A percentile compares a stretch with the other conserved stretches of the same genome.
These are phyloP conservation scores for Viola odorata DNA, from an alignment of 345 rosid genomes.

Conservation along the genomic window DNA sequence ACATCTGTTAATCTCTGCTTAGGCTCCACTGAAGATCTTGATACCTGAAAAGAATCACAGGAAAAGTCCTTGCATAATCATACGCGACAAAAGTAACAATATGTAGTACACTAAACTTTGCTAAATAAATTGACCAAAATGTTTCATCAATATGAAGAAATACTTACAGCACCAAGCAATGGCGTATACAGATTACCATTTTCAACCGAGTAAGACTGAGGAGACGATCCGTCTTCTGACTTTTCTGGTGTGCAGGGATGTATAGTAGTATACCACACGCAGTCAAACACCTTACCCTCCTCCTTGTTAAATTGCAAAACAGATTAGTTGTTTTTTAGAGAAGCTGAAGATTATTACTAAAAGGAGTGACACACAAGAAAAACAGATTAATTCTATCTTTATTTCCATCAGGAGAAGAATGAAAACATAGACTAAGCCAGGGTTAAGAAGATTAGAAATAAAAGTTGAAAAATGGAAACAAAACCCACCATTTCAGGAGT, in stretches of 20 bases:
- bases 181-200: conserved; percentile 39
- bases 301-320: conserved; percentile 61
- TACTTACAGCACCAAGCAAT: conserved; percentile 43
- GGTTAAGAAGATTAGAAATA: not conserved
- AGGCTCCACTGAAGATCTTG: conserved; percentile 50
- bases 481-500: conserved; percentile 54
- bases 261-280: conserved; percentile 69
- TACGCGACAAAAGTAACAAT: too few relatives aligned
- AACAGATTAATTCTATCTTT: not conserved
- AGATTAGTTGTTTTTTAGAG: not conserved
- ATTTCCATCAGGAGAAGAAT: not conserved
- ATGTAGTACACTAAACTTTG: too few relatives aligned
- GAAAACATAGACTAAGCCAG: not conserved
- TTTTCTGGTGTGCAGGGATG: conserved; percentile 88
- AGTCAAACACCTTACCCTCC: conserved; percentile 49
- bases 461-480: not conserved
- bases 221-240: conserved; percentile 80
- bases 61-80: too few relatives aligned
- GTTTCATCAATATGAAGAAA: conserved; percentile 3
- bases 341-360: too few relatives aligned
- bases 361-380: too few relatives aligned
- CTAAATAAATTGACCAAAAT: too few relatives aligned
- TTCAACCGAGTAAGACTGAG: conserved; percentile 46
- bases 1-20: conserved; percentile 59
- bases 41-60: conserved; percentile 35